phyloP scores from a whole-genome alignment of 805 yeast species.

The Wickerhamiella cacticola region DNA sequence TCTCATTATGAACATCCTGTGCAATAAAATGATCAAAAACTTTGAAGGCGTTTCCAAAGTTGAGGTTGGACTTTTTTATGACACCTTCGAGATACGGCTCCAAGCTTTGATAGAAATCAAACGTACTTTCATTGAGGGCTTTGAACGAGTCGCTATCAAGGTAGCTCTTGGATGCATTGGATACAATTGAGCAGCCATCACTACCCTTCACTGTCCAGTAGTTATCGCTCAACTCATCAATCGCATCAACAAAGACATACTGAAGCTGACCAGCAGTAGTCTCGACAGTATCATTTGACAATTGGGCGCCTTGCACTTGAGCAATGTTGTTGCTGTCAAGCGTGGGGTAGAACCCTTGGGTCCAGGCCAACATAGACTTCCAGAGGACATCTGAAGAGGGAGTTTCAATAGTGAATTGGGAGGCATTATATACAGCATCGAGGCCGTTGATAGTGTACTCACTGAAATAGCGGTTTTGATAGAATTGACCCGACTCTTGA shows the following conservation, averaged over 20 bases:
- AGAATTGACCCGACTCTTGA: slow-evolving; percentile 32
- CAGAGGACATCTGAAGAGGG: slow-evolving; percentile 32
- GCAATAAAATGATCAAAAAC: slow-evolving; percentile 35
- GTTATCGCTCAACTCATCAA: slow-evolving; percentile 30
- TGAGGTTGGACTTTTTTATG: slow-evolving; percentile 26
- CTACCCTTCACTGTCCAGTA: slow-evolving; percentile 36
- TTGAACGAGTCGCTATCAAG: slow-evolving; percentile 27
- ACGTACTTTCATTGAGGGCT: slow-evolving; percentile 30
- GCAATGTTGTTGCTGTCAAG: slow-evolving; percentile 24
- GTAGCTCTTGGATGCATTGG: slow-evolving; percentile 29
- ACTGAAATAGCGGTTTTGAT: slow-evolving; percentile 35
- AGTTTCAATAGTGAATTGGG: slow-evolving; percentile 32
- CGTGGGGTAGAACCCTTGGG: slow-evolving; percentile 41
- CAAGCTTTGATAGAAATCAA: slow-evolving; percentile 32
- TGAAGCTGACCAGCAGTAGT: slow-evolving; percentile 38
- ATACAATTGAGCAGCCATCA: slow-evolving; percentile 33
- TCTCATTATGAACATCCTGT: slow-evolving; percentile 34
- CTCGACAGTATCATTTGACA: slow-evolving; percentile 34
- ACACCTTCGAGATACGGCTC: slow-evolving; percentile 21
- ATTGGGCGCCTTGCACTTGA: slow-evolving; percentile 20
- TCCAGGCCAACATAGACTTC: slow-evolving; percentile 34
- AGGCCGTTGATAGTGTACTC: slow-evolving; percentile 22
- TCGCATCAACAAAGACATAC: slow-evolving; percentile 34
- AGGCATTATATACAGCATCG: slow-evolving; percentile 27
- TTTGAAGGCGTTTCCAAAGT: slow-evolving; percentile 32